Evolutionary conservation across 163 green algal genomes (phyloP), one percentile per base, ranked within the genome.

Genomic region (Scenedesmus sp.): DNA sequence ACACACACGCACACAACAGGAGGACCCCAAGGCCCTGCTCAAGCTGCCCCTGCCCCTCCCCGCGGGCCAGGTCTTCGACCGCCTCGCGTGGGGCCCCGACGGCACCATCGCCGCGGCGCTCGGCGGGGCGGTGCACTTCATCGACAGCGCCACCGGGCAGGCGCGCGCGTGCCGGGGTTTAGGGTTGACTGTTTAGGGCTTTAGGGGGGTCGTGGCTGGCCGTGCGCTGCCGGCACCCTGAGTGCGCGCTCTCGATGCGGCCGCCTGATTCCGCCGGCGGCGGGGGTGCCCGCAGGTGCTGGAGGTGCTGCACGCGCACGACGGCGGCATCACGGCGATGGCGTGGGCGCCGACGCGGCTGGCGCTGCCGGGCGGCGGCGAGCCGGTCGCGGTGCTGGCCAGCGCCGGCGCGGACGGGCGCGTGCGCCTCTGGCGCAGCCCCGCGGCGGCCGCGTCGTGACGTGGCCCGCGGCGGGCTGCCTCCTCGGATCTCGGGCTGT

Each of bases 21-120:
- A 96, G 74, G 91, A 96, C 57, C 85, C 91, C 57, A 95, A 95
- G 80, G 82, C 72, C 6, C 14, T 90, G 47, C 45, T 90, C 6
- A 81, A 80, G 63, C 74, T 89, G 63, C 74, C 82, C 15, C 74
- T 88, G 62, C 66, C 82, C 20, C 72, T 89, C 34, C 54, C 80
- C 4, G 53, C 71, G 0, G 88, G 86, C 14, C 56, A 88, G 44
- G 80, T 79, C 51, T 95, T 91, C 63, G 82, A 86, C 70, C 80
- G 69, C 31, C 39, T 95, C 51, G 86, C 87, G 0, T 92, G 83
- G 58, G 88, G 86, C 0, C 87, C 87, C 0, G 65, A 73, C 31
- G 78, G 83, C 45, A 69, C 86, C 29, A 82, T 95, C 24, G 91
- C 91, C 47, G 89, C 87, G 22, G 62, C 54, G 22, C 62, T 71